Evolutionary conservation across 139 green algal species (phyloP).

Genomic region (Chlamydomonas incerta): DNA sequence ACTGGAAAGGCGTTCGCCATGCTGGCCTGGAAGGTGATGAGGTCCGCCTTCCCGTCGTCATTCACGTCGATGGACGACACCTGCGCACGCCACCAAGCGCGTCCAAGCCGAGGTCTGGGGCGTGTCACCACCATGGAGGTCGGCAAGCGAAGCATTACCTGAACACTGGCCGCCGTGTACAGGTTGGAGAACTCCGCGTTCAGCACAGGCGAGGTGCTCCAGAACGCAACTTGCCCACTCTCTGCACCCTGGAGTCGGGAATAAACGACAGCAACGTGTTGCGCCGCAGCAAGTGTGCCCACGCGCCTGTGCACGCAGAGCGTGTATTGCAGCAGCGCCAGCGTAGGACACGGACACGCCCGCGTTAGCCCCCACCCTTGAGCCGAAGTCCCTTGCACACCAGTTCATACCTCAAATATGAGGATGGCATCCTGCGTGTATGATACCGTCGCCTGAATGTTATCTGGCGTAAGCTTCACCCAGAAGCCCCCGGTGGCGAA

Average conservation of each 20-base stretch:
- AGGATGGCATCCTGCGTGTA: constrained; percentile 52
- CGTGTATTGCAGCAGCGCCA: no score
- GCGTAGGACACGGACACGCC: no score
- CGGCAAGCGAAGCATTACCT: constrained; percentile 39
- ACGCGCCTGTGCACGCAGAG: no score
- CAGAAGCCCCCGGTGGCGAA: constrained; percentile 60
- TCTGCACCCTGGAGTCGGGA: constrained; percentile 26
- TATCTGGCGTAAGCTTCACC: constrained; percentile 39
- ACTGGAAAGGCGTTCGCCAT: constrained; percentile 42
- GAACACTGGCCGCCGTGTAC: constrained; percentile 47
- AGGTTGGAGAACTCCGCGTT: constrained; percentile 44
- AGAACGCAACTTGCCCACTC: constrained; percentile 53
- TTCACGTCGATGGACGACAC: constrained; percentile 61
- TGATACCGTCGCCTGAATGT: constrained; percentile 48
- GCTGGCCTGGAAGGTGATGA: constrained; percentile 52
- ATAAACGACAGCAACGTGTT: no score
- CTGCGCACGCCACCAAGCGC: constrained; percentile 36
- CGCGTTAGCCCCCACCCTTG: no score
- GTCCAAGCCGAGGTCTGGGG: no score
- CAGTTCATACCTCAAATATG: constrained; percentile 47
- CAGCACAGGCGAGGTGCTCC: constrained; percentile 51
- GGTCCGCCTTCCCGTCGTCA: constrained; percentile 63
- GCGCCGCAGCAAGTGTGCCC: no score
- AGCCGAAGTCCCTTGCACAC: no score
- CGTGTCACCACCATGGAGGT: no score